Evolutionary conservation across 2,329 filamentous ascomycete species (phyloP).

Genomic region (Beauveria sp.): DNA sequence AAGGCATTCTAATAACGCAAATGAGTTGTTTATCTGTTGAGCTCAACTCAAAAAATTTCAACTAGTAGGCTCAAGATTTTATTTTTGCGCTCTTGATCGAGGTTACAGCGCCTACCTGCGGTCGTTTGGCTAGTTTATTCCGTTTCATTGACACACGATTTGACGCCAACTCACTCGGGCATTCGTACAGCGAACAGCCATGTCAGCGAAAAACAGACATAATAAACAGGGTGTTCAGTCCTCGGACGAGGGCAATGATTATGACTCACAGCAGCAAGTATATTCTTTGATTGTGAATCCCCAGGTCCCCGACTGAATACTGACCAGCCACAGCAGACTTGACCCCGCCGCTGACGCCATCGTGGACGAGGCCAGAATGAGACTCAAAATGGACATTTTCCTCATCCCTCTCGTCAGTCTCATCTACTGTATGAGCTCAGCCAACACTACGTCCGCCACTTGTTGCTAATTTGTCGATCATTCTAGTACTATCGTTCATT

Average conservation of each 20-base stretch:
- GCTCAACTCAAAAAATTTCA: too few species aligned
- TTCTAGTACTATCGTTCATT: constrained; percentile 38
- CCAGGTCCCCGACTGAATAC: not conserved
- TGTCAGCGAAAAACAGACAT: not conserved
- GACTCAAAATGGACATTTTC: constrained; percentile 50
- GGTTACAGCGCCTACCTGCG: too few species aligned
- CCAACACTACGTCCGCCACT: not conserved
- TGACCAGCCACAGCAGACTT: not conserved
- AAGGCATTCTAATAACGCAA: too few species aligned
- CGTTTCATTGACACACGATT: too few species aligned
- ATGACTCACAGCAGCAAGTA: not conserved
- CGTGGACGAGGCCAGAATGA: constrained; percentile 24
- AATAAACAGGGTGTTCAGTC: not conserved
- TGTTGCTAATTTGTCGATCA: not conserved
- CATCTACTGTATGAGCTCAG: constrained; percentile 34
- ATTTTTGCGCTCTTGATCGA: too few species aligned
- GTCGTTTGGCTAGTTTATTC: too few species aligned
- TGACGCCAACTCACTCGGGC: not conserved
- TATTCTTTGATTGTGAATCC: not conserved
- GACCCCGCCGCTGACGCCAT: too few species aligned
- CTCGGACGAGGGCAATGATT: not conserved
- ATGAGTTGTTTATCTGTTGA: too few species aligned
- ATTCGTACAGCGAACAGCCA: not conserved
- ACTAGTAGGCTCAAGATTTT: too few species aligned
- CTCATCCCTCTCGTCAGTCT: constrained; percentile 52